phyloP scores from a whole-genome alignment of 129 eudicot genomes.

The Deinandra increscens region DNA sequence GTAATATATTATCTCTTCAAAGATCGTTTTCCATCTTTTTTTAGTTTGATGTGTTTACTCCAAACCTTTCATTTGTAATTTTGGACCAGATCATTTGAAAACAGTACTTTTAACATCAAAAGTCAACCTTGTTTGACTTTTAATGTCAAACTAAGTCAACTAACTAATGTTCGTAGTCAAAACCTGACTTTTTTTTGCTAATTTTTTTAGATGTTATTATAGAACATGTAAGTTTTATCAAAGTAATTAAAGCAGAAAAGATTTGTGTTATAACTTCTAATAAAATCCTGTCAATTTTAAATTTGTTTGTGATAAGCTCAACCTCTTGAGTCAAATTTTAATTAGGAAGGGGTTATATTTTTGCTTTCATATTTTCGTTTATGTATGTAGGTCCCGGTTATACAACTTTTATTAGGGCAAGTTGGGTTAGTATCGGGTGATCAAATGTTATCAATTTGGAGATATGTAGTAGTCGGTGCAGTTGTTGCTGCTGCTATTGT shows the following conservation, averaged over 20 bases:
- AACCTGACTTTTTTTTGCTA: background rate
- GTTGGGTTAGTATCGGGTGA: conserved; percentile 79
- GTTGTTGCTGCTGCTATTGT: conserved; percentile 92
- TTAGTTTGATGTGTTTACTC: background rate
- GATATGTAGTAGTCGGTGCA: conserved; percentile 95
- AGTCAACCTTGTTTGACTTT: background rate
- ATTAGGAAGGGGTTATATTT: no score
- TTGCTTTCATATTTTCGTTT: no score
- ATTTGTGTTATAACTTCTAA: background rate
- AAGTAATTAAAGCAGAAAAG: background rate
- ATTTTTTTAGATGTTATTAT: background rate
- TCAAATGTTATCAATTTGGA: conserved; percentile 93
- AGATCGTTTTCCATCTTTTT: background rate
- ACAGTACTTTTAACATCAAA: background rate
- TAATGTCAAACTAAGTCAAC: conserved; percentile 21
- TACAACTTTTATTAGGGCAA: conserved; percentile 90
- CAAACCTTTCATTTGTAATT: background rate
- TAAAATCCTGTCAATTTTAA: background rate
- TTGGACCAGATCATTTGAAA: background rate
- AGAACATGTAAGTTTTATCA: background rate
- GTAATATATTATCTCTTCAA: conserved; percentile 34
- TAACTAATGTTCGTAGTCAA: background rate
- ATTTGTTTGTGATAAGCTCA: no score
- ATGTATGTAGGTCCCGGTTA: conserved; percentile 80
- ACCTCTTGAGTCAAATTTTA: no score